phyloP scores from a whole-genome alignment of 2,329 filamentous ascomycete genomes.

The Epicoccum sorghinum region DNA sequence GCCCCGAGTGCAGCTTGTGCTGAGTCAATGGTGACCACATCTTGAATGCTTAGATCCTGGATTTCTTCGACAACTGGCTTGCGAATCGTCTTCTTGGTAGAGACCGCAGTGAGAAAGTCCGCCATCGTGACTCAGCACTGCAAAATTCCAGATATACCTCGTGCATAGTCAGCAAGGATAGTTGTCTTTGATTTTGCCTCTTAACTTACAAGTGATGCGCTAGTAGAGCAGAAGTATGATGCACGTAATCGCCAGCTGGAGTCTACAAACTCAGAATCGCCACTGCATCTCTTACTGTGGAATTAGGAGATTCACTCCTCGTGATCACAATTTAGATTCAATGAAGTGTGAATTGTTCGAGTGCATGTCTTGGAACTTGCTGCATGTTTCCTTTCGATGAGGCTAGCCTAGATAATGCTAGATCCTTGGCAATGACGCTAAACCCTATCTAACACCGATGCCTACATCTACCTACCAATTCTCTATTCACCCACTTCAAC shows the following conservation, averaged over 20 bases:
- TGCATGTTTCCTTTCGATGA: constrained; percentile 24
- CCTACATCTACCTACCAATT: constrained; percentile 21
- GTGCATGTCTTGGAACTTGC: constrained; percentile 6
- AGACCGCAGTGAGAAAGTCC: constrained; percentile 57
- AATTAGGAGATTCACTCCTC: neutral
- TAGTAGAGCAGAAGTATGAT: neutral
- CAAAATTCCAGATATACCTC: neutral
- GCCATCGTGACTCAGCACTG: constrained; percentile 47
- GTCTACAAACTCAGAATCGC: neutral
- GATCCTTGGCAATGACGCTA: constrained; percentile 31
- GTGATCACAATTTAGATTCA: neutral
- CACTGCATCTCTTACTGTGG: neutral
- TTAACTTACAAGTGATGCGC: neutral
- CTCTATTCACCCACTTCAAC: constrained; percentile 18
- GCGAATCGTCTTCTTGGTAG: constrained; percentile 39
- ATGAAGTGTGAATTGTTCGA: neutral
- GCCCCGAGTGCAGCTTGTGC: constrained; percentile 62
- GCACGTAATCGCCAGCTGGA: no score
- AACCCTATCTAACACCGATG: constrained; percentile 28
- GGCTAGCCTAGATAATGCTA: constrained; percentile 28
- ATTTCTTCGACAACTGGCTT: constrained; percentile 26
- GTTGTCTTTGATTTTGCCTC: neutral
- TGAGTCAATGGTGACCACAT: constrained; percentile 30
- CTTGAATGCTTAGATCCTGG: constrained; percentile 17
- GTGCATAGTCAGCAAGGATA: neutral